Evolutionary conservation across 2,329 filamentous ascomycete genomes (phyloP).

Genomic region (Aureobasidium sp.): DNA sequence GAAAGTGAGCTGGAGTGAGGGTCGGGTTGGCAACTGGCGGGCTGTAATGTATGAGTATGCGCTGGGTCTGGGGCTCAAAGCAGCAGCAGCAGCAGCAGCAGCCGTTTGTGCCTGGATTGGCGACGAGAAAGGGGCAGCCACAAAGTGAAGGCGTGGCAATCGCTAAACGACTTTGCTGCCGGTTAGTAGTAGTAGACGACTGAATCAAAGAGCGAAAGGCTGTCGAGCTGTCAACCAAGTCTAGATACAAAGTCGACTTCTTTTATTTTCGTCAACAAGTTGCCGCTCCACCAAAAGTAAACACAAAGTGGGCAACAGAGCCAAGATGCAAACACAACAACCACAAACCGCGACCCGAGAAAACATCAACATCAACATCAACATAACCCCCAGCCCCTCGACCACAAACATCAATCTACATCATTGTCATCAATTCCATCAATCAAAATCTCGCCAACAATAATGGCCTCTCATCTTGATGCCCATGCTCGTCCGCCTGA

Average conservation of each 20-base stretch:
- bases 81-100: background rate
- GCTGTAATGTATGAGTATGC: background rate
- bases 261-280: constrained; percentile 10
- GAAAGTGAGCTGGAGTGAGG: background rate
- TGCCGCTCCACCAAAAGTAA: constrained; percentile 9
- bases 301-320: constrained; percentile 13
- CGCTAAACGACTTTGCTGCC: background rate
- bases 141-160: background rate
- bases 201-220: background rate
- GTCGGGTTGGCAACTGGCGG: background rate
- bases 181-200: background rate
- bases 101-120: background rate
- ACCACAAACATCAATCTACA: background rate
- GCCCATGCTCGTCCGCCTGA: constrained; percentile 72
- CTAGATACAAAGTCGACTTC: background rate
- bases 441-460: background rate
- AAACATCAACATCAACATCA: constrained; percentile 11
- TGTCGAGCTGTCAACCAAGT: background rate
- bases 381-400: background rate
- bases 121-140: background rate
- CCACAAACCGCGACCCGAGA: background rate
- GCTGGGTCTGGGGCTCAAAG: constrained; percentile 4
- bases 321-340: constrained; percentile 12
- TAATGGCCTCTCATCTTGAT: constrained; percentile 37
- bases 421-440: background rate